Percentiles rank a stretch among this genome's conserved stretches.
phyloP scores from a whole-genome alignment of 1,139 yeast species.

The Kazachstania sp. region DNA sequence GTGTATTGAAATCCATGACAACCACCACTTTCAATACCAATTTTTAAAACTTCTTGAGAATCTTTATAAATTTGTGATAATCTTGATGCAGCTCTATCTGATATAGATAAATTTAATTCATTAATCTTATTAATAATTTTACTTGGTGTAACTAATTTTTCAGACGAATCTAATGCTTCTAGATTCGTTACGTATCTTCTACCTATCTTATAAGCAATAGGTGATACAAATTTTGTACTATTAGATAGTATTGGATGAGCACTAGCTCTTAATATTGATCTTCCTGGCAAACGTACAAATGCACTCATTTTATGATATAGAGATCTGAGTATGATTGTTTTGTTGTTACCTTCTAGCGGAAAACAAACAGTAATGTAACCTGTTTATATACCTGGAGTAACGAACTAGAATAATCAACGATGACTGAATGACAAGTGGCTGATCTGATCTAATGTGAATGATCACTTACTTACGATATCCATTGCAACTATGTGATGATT shows the following conservation, averaged over 20 bases:
- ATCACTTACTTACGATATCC: too few species aligned
- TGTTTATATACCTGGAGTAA: too few species aligned
- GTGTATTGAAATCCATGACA: conserved; percentile 97
- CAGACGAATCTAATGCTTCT: conserved; percentile 2
- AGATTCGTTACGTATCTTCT: background rate
- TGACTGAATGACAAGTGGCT: too few species aligned
- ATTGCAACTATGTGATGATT: too few species aligned
- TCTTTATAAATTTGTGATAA: conserved; percentile 46
- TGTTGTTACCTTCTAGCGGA: too few species aligned
- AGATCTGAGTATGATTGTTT: too few species aligned
- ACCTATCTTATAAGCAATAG: background rate
- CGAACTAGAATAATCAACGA: too few species aligned
- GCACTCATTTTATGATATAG: background rate
- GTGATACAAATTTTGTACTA: background rate
- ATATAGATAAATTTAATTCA: conserved; percentile 32
- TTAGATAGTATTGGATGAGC: too few species aligned
- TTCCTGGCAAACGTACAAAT: background rate
- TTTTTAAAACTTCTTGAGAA: conserved; percentile 52
- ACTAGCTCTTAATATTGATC: background rate
- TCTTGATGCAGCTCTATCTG: conserved; percentile 44
- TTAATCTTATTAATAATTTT: conserved; percentile 18
- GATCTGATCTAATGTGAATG: too few species aligned
- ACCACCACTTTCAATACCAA: conserved; percentile 94
- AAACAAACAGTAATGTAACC: too few species aligned
- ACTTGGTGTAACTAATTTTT: conserved; percentile 16